These are phyloP conservation scores for Chenopodium suecicum DNA, from an alignment of 148 eudicot genomes.

Conservation along the genomic window DNA sequence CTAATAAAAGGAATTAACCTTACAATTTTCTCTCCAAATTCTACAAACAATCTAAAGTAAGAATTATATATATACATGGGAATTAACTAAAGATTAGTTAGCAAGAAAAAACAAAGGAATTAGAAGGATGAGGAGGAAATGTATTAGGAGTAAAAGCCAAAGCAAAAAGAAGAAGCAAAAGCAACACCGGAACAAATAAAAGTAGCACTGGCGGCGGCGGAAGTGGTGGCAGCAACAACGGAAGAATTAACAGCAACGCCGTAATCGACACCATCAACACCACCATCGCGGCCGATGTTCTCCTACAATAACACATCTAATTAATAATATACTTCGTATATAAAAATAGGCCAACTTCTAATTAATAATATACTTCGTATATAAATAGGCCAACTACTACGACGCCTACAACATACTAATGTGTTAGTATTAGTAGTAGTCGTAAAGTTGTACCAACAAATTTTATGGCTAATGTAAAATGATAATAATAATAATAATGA, in stretches of 20 bases:
- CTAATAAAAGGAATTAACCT: neutral
- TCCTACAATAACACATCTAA: neutral
- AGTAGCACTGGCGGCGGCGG: conserved; percentile 27
- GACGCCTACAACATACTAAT: no score
- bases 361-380: no score
- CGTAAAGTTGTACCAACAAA: neutral
- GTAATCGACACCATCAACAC: conserved; percentile 22
- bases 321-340: no score
- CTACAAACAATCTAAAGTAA: neutral
- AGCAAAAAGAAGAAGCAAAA: conserved; percentile 19
- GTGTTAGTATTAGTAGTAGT: no score
- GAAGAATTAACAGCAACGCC: conserved; percentile 23
- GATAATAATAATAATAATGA: no score
- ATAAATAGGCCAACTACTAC: no score
- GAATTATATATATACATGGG: neutral
- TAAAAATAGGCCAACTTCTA: no score
- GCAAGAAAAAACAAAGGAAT: neutral
- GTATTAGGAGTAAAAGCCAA: conserved; percentile 22
- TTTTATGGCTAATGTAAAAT: no score
- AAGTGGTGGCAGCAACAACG: conserved; percentile 28
- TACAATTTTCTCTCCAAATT: neutral
- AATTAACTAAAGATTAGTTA: neutral
- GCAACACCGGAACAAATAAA: conserved; percentile 25
- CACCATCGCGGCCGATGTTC: conserved; percentile 8
- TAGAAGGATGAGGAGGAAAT: conserved; percentile 8